These are phyloP conservation scores for Thermoascus crustaceus DNA, from an alignment of 2,329 filamentous ascomycete species.

Conservation along the genomic window DNA sequence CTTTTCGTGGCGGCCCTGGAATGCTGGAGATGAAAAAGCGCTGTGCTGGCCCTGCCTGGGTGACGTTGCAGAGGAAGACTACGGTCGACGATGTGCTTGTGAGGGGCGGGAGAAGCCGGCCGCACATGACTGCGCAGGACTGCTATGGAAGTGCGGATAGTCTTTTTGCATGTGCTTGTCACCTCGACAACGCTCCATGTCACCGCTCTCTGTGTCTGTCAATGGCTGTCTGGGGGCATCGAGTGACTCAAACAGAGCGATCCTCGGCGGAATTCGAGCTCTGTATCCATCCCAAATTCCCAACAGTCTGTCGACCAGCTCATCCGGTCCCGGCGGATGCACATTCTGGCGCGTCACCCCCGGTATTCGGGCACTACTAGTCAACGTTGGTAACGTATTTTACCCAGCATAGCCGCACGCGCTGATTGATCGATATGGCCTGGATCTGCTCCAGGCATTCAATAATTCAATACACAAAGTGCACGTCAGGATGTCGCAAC, in stretches of 20 bases:
- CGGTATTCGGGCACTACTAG: slow-evolving; percentile 10
- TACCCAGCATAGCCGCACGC: not conserved
- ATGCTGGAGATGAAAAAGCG: not conserved
- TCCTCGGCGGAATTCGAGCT: too few relatives aligned
- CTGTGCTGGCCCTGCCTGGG: not conserved
- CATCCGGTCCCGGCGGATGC: not conserved
- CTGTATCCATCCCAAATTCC: too few relatives aligned
- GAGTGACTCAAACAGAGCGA: too few relatives aligned
- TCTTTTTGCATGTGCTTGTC: too few relatives aligned
- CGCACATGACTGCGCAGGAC: slow-evolving; percentile 5
- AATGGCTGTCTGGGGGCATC: too few relatives aligned
- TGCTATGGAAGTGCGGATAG: not conserved
- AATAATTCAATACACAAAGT: too few relatives aligned
- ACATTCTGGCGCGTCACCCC: slow-evolving; percentile 5
- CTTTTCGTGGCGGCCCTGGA: not conserved
- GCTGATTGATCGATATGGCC: not conserved
- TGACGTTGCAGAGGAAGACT: not conserved
- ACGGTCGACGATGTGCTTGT: too few relatives aligned
- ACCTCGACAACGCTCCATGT: too few relatives aligned
- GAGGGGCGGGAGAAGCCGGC: too few relatives aligned
- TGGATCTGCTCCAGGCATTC: too few relatives aligned
- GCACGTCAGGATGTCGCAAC: slow-evolving; percentile 1
- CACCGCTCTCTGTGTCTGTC: too few relatives aligned
- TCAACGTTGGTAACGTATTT: slow-evolving; percentile 4
- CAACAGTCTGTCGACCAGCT: too few relatives aligned